Evolutionary conservation across 2,329 filamentous ascomycete genomes (phyloP), one percentile per base, ranked within the genome.

Genomic region (Orbilia quercus): DNA sequence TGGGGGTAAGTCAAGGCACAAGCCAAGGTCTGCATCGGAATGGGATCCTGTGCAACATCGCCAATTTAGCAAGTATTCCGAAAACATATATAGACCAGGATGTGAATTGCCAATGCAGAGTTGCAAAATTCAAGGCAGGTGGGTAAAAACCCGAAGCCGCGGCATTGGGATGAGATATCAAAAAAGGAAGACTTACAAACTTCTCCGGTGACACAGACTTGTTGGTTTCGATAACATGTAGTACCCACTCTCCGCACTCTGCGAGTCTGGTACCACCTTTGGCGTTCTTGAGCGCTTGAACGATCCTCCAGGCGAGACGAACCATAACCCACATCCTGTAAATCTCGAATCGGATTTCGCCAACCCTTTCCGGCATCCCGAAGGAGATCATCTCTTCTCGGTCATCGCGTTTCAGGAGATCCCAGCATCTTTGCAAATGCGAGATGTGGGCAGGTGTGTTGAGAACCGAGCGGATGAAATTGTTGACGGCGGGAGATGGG

Each of bases 321-420:
- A 66, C 62, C 55, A 74, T 51, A 34, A 74, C 54, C 70, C 70
- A 74, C 63, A 74, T 62, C 22, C 70, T 60, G 54, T 74, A 74
- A 23, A 74, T 74, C 40, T 74, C 70, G 28, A 74, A 74, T 74
- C 70, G 48, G 57, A 74, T 74, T 42, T 74, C 70, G 16, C 70
- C 70, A 38, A 74, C 62, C 22, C 57, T 53, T 18, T 74, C 70
- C 16, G 70, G 70, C 22, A 74, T 7, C 6, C 70, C 70, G 44
- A 74, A 74, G 2, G 70, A 67, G 7, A 66, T 54, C 47, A 74
- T 36, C 23, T 74, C 70, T 48, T 74, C 70, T 12, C 63, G 54
- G 18, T 74, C 62, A 18, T 65, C 58, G 12, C 63, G 47, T 25
- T 74, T 74, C 31, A 74, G 25, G 12, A 74, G 50, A 1, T 67